Percentiles rank a stretch among this genome's conserved stretches.
These are phyloP conservation scores for Trichoderma atroviride DNA, from an alignment of 2,329 filamentous ascomycete genomes.

Conservation along the genomic window DNA sequence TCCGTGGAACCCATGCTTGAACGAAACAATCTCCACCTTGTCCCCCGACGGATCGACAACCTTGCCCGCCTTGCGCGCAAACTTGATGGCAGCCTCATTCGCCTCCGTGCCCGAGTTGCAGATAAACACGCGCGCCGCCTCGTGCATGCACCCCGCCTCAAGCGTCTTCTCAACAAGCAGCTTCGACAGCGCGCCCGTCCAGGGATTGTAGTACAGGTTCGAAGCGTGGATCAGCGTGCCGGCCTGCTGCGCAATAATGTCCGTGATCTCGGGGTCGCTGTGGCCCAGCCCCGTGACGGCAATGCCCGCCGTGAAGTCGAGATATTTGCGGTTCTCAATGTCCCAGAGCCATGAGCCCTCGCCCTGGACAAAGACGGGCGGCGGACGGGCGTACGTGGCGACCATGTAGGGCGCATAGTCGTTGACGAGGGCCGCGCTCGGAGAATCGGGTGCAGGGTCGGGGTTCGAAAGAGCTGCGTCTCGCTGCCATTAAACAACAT, in stretches of 20 bases:
- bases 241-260: slow-evolving; percentile 76
- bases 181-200: slow-evolving; percentile 88
- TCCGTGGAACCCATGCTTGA: slow-evolving; percentile 91
- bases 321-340: slow-evolving; percentile 81
- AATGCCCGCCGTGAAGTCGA: slow-evolving; percentile 95
- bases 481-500: slow-evolving; percentile 29
- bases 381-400: slow-evolving; percentile 87
- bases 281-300: slow-evolving; percentile 93
- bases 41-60: slow-evolving; percentile 67
- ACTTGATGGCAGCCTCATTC: slow-evolving; percentile 97
- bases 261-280: slow-evolving; percentile 76
- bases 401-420: slow-evolving; percentile 89
- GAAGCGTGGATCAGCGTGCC: slow-evolving; percentile 85
- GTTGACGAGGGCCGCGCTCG: slow-evolving; percentile 72
- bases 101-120: slow-evolving; percentile 97
- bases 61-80: slow-evolving; percentile 89
- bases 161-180: slow-evolving; percentile 80
- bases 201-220: slow-evolving; percentile 96
- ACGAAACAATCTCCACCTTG: slow-evolving; percentile 87
- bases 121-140: slow-evolving; percentile 80
- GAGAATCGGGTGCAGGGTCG: slow-evolving; percentile 73
- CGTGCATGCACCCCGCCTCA: slow-evolving; percentile 78
- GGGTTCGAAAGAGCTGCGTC: slow-evolving; percentile 59
- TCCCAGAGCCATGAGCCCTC: slow-evolving; percentile 89
- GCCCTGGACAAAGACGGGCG: slow-evolving; percentile 86